Base-by-base conservation (phyloP, 306 rosid genomes). In the Pachyrhizus erosus region DNA sequence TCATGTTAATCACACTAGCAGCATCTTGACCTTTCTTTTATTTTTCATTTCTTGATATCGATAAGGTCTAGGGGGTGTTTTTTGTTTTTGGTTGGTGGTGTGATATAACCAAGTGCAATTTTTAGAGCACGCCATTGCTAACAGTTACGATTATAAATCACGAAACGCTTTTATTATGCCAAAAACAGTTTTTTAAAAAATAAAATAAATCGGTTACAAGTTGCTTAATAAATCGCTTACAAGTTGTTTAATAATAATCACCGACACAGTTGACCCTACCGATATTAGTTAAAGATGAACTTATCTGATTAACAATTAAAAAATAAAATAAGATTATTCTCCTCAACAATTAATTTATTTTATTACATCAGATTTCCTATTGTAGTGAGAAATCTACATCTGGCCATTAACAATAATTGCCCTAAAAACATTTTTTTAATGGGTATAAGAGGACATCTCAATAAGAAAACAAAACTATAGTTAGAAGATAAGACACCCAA, bases 81-180 rank as follows among this genome's bases (percentile, higher is more conserved):
- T 75, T 52, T 75, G 70, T 43, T 40, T 54, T 73, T 14, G 49
- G 51, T 75, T 76, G 76, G 77, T 42, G 46, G 76, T 5, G 26
- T 40, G 27, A 33, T 80, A 17, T 31, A 64, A 55, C 71, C 85
- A 76, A 71, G 85, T 76, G 80, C 83, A 21, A 29, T 77, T 82
- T 55, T 68, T 68, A 52, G 57, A 70, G 76, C 31, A 60, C 55
- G 75, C 68, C 69, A 37, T 60, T 62, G 15, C 55, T 18, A 13
- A 18, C 39, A 20, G 37, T 20, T 12, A 80, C 45, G 11, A 31
- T 15, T 9, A 57, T 5, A 3, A 33, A n/a, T 33, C 24, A 17
- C 15, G 7, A 27, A 18, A 20, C 1, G 23, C 23, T 70, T 43
- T 12, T 37, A 27, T 37, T 10, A 2, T 42, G 61, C 26, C 77